Evolutionary conservation across 495 filamentous ascomycete genomes (phyloP).

Genomic region (Clohesyomyces aquaticus): DNA sequence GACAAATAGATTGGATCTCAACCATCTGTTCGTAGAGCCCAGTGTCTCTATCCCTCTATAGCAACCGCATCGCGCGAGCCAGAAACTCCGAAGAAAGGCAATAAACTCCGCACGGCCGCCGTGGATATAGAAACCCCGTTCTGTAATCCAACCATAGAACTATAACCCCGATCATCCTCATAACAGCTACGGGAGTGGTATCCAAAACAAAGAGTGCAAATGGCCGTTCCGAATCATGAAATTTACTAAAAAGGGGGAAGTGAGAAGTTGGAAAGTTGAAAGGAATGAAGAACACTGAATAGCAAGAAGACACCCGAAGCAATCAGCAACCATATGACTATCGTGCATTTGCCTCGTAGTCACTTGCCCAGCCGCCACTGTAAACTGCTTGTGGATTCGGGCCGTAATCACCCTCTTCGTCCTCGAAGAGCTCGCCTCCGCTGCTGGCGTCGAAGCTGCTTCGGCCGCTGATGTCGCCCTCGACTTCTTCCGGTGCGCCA

Average conservation of each 20-base stretch:
- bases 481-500: constrained; percentile 53
- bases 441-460: constrained; percentile 91
- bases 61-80: neutral
- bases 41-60: neutral
- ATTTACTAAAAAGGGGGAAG: neutral
- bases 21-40: neutral
- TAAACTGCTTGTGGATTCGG: constrained; percentile 12
- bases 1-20: neutral
- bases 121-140: neutral
- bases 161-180: neutral
- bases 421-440: constrained; percentile 59
- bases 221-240: constrained; percentile 19
- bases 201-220: constrained; percentile 12
- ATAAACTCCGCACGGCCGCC: neutral
- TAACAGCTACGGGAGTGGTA: constrained; percentile 13
- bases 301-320: neutral
- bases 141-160: neutral
- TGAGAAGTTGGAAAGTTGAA: neutral
- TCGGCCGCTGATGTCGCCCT: constrained; percentile 75
- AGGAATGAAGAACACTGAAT: constrained; percentile 4
- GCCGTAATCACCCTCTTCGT: constrained; percentile 62
- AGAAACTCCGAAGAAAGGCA: neutral
- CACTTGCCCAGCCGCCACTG: constrained; percentile 36
- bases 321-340: constrained; percentile 1
- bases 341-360: constrained; percentile 35